phyloP scores from a whole-genome alignment of 768 basidiomycete species.

The Mycena galopus region DNA sequence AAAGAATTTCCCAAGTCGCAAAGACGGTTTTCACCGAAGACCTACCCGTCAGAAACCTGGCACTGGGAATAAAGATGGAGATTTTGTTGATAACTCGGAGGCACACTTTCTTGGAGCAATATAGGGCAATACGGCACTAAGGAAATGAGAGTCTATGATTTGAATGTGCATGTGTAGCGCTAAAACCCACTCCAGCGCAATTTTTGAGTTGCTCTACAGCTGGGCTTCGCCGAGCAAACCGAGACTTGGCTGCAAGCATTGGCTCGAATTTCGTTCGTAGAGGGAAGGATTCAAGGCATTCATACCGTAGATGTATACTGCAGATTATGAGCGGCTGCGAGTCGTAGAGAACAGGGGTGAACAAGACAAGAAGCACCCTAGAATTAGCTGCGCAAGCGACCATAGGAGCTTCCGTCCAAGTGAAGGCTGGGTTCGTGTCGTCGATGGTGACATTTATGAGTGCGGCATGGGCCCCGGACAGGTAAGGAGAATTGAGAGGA shows the following conservation, averaged over 20 bases:
- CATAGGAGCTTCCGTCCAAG: too few species aligned
- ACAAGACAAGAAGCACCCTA: too few species aligned
- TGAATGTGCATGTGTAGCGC: neutral
- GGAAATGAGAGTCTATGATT: neutral
- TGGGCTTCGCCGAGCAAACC: constrained; percentile 14
- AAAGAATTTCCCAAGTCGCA: neutral
- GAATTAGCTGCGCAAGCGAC: too few species aligned
- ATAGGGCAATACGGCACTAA: constrained; percentile 18
- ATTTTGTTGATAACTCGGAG: neutral
- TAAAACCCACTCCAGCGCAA: constrained; percentile 20
- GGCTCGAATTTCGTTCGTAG: constrained; percentile 6
- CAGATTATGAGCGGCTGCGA: too few species aligned
- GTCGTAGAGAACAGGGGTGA: too few species aligned
- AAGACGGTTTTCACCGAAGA: neutral
- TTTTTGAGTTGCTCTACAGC: constrained; percentile 9
- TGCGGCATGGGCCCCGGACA: too few species aligned
- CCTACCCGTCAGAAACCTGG: constrained; percentile 23
- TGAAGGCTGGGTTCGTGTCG: too few species aligned
- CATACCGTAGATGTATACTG: too few species aligned
- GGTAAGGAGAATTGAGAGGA: too few species aligned
- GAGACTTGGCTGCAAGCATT: neutral
- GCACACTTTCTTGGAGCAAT: constrained; percentile 24
- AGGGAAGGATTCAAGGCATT: too few species aligned
- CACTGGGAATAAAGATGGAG: neutral
- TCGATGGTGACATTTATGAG: too few species aligned